phyloP scores from a whole-genome alignment of 1,139 yeast genomes.

The Yamadazyma friedrichii region DNA sequence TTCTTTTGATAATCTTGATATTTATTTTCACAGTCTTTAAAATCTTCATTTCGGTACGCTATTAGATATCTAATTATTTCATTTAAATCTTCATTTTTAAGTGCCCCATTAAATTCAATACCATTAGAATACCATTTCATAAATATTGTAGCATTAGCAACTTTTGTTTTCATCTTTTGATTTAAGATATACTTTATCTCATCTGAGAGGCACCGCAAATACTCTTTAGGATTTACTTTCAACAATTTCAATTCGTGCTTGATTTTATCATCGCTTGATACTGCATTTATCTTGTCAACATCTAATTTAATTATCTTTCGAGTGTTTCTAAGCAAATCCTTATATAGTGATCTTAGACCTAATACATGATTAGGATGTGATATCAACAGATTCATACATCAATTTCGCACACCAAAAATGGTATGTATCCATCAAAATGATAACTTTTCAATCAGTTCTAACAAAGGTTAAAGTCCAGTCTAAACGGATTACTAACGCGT shows the following conservation, averaged over 20 bases:
- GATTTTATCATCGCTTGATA: not conserved
- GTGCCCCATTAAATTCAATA: not conserved
- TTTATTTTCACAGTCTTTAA: not conserved
- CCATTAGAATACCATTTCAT: constrained; percentile 2
- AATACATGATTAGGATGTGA: constrained; percentile 11
- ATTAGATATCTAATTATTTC: not conserved
- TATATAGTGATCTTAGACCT: constrained; percentile 20
- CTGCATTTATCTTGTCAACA: not conserved
- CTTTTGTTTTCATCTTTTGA: constrained; percentile 13
- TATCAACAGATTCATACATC: constrained; percentile 5
- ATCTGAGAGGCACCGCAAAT: constrained; percentile 8
- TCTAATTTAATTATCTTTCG: constrained; percentile 6
- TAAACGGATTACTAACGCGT: constrained; percentile 16
- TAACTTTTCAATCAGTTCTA: not conserved
- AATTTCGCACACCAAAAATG: constrained; percentile 8
- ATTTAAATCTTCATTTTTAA: not conserved
- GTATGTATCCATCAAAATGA: constrained; percentile 9
- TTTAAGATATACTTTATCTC: constrained; percentile 21
- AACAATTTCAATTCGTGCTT: constrained; percentile 4
- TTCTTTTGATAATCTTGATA: constrained; percentile 2
- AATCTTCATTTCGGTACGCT: constrained; percentile 2
- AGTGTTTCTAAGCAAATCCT: constrained; percentile 7
- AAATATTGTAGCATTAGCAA: not conserved
- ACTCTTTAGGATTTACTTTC: constrained; percentile 8
- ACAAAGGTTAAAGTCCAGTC: no score